Conservation (phyloP, 208 protist genomes). For the Naegleria lovaniensis region DNA sequence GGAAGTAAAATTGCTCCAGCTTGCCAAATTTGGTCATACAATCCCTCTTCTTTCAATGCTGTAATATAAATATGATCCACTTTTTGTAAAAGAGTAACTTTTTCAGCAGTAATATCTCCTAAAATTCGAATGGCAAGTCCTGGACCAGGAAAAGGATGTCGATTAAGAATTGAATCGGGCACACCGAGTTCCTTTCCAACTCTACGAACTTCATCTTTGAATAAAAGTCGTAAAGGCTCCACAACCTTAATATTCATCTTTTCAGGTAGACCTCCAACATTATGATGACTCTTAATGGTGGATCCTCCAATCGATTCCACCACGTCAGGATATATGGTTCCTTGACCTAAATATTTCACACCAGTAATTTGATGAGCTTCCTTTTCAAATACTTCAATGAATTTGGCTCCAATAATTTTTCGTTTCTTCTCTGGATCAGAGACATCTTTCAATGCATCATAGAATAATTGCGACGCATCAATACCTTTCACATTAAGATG, state of each 20-base stretch:
- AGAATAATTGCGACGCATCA: slow-evolving; percentile 56
- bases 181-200: slow-evolving; percentile 85
- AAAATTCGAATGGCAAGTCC: slow-evolving; percentile 93
- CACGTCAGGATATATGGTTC: slow-evolving; percentile 91
- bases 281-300: slow-evolving; percentile 97
- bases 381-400: slow-evolving; percentile 84
- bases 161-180: slow-evolving; percentile 73
- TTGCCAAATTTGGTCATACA: slow-evolving; percentile 24
- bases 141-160: slow-evolving; percentile 92
- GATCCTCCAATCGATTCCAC: slow-evolving; percentile 85
- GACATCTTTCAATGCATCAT: slow-evolving; percentile 53
- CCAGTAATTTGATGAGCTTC: slow-evolving; percentile 50
- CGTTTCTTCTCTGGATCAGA: slow-evolving; percentile 84
- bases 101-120: slow-evolving; percentile 50
- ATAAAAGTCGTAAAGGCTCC: slow-evolving; percentile 90
- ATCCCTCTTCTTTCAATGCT: background rate
- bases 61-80: background rate
- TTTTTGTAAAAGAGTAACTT: background rate
- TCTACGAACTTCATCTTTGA: slow-evolving; percentile 95
- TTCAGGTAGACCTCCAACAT: slow-evolving; percentile 89
- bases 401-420: slow-evolving; percentile 96
- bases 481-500: slow-evolving; percentile 41
- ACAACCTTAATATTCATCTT: slow-evolving; percentile 84
- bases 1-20: slow-evolving; percentile 63
- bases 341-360: slow-evolving; percentile 75